Evolutionary conservation across 345 rosid genomes (phyloP), one percentile per base, ranked within the genome.

Genomic region (Ceriops tagal): DNA sequence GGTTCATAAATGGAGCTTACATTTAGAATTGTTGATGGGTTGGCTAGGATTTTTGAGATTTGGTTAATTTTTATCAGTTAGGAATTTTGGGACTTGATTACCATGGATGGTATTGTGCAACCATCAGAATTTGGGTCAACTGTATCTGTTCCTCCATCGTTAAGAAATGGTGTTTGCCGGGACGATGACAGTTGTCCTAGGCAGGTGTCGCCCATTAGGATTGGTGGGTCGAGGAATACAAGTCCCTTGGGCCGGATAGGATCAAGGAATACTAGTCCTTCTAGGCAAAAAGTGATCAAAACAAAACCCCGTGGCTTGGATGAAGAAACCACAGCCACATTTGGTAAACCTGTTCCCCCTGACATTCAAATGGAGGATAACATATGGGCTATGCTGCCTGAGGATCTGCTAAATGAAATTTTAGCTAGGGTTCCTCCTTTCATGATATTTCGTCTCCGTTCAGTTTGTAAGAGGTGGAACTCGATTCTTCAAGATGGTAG

Each of bases 311-410:
- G 97, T 34, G 98, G 98, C 58, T 79, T 93, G 27, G 98, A 91
- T 70, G 98, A 89, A 80, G 98, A 93, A 69, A 89, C 89, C 0
- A 86, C 77, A 18, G 85, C 95, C 77, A 86, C 96, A 49, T 89
- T 93, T 78, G 88, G 96, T 60, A 93, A 91, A 80, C 75, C 73
- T 26, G 78, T 74, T 58, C 86, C 80, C 35, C 83, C 83, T 18
- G 92, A 89, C 78, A 83, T 93, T 69, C 96, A 82, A 70, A 93
- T 91, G 98, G 97, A 89, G 68, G 96, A 93, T 75, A 82, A 80
- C 58, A 84, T 91, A 65, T 93, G 98, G 98, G 93, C 97, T 16
- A 85, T 91, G 98, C 81, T 92, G 76, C 98, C 98, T 0, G 98
- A 91, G 78, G 98, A 93, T 83, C 82, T 93, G 76, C 67, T 93